Evolutionary conservation across 2,329 filamentous ascomycete genomes (phyloP).

Genomic region (Onygenales sp.): DNA sequence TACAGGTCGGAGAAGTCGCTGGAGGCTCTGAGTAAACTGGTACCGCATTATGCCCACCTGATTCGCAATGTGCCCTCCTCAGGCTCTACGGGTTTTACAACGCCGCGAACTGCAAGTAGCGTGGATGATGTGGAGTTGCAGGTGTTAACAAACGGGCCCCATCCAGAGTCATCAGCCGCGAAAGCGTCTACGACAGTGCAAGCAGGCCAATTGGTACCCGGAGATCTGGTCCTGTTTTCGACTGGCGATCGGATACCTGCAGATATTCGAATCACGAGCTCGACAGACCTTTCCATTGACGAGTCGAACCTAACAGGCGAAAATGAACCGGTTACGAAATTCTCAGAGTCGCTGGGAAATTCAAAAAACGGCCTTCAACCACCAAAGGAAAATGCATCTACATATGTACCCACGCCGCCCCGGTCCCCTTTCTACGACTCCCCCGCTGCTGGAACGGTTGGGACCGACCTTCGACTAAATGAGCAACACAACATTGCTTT

Average conservation of each 20-base stretch:
- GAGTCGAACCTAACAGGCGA: constrained; percentile 95
- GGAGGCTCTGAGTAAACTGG: constrained; percentile 84
- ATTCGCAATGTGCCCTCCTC: constrained; percentile 50
- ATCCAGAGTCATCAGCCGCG: constrained; percentile 53
- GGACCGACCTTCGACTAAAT: constrained; percentile 58
- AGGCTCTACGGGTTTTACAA: constrained; percentile 15
- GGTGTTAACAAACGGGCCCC: constrained; percentile 38
- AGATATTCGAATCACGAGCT: constrained; percentile 86
- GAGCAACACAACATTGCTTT: constrained; percentile 88
- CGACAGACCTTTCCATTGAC: constrained; percentile 84
- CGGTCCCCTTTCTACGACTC: constrained; percentile 51
- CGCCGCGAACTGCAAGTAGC: constrained; percentile 12
- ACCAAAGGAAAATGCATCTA: constrained; percentile 23
- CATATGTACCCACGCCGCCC: constrained; percentile 12
- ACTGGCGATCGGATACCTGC: constrained; percentile 95
- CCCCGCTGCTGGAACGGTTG: constrained; percentile 49
- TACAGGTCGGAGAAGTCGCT: constrained; percentile 96
- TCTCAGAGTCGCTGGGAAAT: constrained; percentile 49
- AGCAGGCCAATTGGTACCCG: constrained; percentile 78
- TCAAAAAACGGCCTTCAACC: constrained; percentile 24
- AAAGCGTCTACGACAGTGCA: constrained; percentile 78
- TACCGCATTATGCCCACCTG: constrained; percentile 93
- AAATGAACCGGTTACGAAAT: constrained; percentile 83
- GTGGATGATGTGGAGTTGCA: constrained; percentile 42
- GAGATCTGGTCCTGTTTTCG: constrained; percentile 86